A percentile compares a stretch with the other conserved stretches of the same genome.
These are phyloP conservation scores for Thelonectria blattea DNA, from an alignment of 2,329 filamentous ascomycete genomes.

Conservation along the genomic window DNA sequence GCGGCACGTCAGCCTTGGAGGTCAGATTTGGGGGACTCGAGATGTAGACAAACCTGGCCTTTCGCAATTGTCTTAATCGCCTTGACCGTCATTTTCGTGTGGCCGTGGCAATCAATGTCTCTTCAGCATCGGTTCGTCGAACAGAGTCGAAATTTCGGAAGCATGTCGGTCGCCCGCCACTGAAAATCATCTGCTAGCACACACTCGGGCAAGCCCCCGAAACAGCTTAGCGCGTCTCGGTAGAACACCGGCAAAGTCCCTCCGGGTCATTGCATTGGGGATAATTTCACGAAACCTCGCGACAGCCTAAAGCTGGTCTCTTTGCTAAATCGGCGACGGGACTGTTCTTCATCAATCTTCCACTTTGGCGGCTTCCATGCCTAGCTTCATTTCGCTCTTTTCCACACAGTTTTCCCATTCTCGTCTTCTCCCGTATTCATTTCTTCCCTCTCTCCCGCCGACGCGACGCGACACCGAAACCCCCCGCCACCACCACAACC, in stretches of 20 bases:
- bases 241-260: constrained; percentile 30
- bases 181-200: constrained; percentile 41
- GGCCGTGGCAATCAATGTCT: constrained; percentile 38
- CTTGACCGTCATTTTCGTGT: constrained; percentile 60
- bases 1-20: constrained; percentile 23
- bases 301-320: constrained; percentile 23
- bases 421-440: constrained; percentile 4
- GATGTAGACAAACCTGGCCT: constrained; percentile 55
- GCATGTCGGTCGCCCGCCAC: constrained; percentile 23
- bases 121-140: constrained; percentile 38
- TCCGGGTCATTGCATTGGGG: constrained; percentile 20
- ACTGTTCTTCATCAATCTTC: constrained; percentile 12
- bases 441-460: neutral
- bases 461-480: neutral
- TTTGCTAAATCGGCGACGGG: constrained; percentile 9
- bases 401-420: neutral
- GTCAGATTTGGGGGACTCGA: neutral
- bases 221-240: constrained; percentile 35
- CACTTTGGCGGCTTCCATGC: constrained; percentile 21
- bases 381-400: constrained; percentile 21
- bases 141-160: constrained; percentile 30
- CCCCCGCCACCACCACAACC: constrained; percentile 34
- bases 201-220: constrained; percentile 29
- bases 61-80: constrained; percentile 58
- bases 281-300: constrained; percentile 37